A percentile compares a stretch with the other conserved stretches of the same genome.
These are phyloP conservation scores for Colletotrichum karsti DNA, from an alignment of 2,329 filamentous ascomycete genomes.

Conservation along the genomic window DNA sequence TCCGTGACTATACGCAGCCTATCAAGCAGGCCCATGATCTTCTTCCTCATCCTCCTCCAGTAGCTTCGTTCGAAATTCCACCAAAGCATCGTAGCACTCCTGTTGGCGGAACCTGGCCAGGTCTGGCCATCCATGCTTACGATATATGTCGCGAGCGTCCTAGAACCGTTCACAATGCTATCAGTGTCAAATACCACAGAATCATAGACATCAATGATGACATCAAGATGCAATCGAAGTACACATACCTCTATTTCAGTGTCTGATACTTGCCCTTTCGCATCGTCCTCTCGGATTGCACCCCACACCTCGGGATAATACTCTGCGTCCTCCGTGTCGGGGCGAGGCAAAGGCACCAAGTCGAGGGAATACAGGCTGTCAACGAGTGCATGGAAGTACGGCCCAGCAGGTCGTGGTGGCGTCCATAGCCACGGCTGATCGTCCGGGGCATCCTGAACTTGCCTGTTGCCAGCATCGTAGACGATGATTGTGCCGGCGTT, in stretches of 20 bases:
- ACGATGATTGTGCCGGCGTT: background rate
- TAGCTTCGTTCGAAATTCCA: background rate
- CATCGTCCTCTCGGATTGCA: background rate
- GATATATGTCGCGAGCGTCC: background rate
- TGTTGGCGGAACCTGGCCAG: background rate
- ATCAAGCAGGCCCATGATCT: background rate
- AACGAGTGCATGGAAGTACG: background rate
- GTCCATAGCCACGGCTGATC: background rate
- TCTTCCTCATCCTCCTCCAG: background rate
- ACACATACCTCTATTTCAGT: background rate
- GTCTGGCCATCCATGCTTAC: background rate
- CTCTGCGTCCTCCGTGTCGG: background rate
- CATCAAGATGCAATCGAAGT: fast-evolving
- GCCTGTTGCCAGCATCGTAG: background rate
- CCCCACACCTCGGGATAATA: background rate
- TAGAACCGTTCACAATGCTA: fast-evolving
- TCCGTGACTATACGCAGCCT: background rate
- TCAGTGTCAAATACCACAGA: background rate
- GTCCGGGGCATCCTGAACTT: background rate
- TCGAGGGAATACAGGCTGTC: background rate
- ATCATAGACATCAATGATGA: background rate
- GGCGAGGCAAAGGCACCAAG: background rate
- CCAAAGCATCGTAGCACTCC: background rate
- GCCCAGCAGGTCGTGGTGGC: background rate
- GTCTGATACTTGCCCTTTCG: fast-evolving